phyloP scores from a whole-genome alignment of 345 rosid species.

The Gossypium turneri region DNA sequence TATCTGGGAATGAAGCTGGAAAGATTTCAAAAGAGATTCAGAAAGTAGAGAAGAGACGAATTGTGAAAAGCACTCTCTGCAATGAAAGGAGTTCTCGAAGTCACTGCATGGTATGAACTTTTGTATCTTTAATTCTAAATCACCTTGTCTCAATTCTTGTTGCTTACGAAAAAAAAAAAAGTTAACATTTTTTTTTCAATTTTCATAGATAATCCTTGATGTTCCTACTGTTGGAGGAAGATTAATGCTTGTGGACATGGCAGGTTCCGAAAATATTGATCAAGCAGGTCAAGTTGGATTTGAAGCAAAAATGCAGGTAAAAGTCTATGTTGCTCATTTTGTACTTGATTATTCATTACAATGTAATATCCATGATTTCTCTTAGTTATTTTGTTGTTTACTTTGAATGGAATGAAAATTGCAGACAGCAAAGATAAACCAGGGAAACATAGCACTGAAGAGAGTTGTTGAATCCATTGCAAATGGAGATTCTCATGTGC shows the following conservation, averaged over 20 bases:
- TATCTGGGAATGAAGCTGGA: constrained; percentile 87
- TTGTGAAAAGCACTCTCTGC: constrained; percentile 86
- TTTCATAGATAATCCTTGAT: constrained; percentile 75
- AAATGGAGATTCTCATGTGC: constrained; percentile 97
- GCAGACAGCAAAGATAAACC: constrained; percentile 96
- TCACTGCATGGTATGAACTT: constrained; percentile 74
- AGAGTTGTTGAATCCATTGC: constrained; percentile 98
- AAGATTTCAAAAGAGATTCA: constrained; percentile 86
- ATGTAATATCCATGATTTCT: background rate
- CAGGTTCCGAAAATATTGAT: constrained; percentile 97
- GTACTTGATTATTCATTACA: background rate
- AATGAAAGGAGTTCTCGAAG: constrained; percentile 96
- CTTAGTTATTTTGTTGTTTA: background rate
- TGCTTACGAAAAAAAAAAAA: background rate
- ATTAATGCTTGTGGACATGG: constrained; percentile 98
- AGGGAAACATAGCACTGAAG: constrained; percentile 88
- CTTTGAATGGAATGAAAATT: constrained; percentile 9
- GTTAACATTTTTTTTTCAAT: background rate
- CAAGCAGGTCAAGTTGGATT: constrained; percentile 91
- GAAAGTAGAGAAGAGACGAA: constrained; percentile 92
- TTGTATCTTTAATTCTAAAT: background rate
- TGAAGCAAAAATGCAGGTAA: constrained; percentile 98
- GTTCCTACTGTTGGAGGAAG: constrained; percentile 97
- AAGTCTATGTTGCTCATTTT: background rate
- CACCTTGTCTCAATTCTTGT: background rate